A percentile compares a stretch with the other conserved stretches of the same genome.
Evolutionary conservation across 345 rosid genomes (phyloP).

Genomic region (Salix dunnii): DNA sequence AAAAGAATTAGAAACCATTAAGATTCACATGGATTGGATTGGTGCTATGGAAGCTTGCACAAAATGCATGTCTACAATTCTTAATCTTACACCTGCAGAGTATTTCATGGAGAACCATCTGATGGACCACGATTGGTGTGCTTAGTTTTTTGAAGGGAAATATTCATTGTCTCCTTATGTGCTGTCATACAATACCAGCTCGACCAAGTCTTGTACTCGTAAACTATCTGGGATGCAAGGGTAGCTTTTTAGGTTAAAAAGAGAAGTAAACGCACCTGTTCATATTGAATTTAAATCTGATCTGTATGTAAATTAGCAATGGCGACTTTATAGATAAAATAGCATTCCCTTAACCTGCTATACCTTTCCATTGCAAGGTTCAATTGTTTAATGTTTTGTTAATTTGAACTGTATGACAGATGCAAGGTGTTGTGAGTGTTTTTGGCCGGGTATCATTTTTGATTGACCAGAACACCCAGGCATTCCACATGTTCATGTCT

Average conservation of each 20-base stretch:
- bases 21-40: not conserved
- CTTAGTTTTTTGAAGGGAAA: not conserved
- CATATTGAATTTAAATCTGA: not conserved
- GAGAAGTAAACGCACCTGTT: not conserved
- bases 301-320: not conserved
- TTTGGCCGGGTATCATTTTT: constrained; percentile 34
- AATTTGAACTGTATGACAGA: constrained; percentile 11
- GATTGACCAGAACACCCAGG: constrained; percentile 35
- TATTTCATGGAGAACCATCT: not conserved
- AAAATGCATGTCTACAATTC: not conserved
- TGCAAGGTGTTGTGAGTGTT: constrained; percentile 35
- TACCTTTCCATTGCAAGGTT: too few relatives aligned
- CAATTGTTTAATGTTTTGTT: not conserved
- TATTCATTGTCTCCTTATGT: not conserved
- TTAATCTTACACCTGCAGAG: not conserved
- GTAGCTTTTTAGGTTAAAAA: not conserved
- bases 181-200: not conserved
- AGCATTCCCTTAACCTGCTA: not conserved
- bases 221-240: not conserved
- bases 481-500: constrained; percentile 35
- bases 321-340: not conserved
- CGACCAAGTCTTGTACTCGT: not conserved
- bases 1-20: not conserved
- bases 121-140: not conserved
- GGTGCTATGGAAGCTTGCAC: not conserved